phyloP scores from a whole-genome alignment of 495 filamentous ascomycete genomes.

The Cercophora samala region DNA sequence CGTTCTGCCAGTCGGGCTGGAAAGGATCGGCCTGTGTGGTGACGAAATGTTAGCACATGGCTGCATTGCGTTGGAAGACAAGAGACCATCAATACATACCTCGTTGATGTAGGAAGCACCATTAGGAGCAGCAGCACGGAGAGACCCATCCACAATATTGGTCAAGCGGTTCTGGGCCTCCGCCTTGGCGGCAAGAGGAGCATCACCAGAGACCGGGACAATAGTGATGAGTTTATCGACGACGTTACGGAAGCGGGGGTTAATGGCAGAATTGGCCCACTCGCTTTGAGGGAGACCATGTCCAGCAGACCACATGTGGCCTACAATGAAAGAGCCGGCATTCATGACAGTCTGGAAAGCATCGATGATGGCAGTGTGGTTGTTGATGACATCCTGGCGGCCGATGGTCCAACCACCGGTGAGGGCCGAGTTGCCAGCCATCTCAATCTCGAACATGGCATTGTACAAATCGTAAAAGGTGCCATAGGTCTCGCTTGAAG shows the following conservation, averaged over 20 bases:
- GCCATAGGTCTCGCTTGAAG: slow-evolving; percentile 31
- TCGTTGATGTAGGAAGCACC: slow-evolving; percentile 46
- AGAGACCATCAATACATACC: slow-evolving; percentile 27
- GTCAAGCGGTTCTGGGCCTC: slow-evolving; percentile 40
- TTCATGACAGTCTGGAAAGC: slow-evolving; percentile 41
- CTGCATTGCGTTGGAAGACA: background rate
- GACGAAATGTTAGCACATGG: slow-evolving; percentile 11
- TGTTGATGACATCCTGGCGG: slow-evolving; percentile 39
- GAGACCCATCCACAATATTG: slow-evolving; percentile 43
- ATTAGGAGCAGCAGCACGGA: slow-evolving; percentile 43
- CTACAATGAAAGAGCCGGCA: slow-evolving; percentile 41
- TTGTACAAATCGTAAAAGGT: slow-evolving; percentile 49
- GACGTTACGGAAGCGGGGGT: slow-evolving; percentile 44
- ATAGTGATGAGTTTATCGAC: slow-evolving; percentile 50
- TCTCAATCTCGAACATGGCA: slow-evolving; percentile 47
- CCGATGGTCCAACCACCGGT: slow-evolving; percentile 48
- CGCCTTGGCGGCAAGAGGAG: slow-evolving; percentile 37
- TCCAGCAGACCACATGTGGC: slow-evolving; percentile 51
- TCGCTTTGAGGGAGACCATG: slow-evolving; percentile 31
- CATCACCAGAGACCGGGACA: slow-evolving; percentile 31
- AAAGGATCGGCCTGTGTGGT: slow-evolving; percentile 46
- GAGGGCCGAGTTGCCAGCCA: slow-evolving; percentile 41
- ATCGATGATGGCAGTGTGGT: slow-evolving; percentile 40
- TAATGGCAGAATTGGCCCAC: slow-evolving; percentile 36
- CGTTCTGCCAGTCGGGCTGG: slow-evolving; percentile 53